A percentile compares a stretch with the other conserved stretches of the same genome.
phyloP scores from a whole-genome alignment of 306 rosid species.

The Argentina anserina region DNA sequence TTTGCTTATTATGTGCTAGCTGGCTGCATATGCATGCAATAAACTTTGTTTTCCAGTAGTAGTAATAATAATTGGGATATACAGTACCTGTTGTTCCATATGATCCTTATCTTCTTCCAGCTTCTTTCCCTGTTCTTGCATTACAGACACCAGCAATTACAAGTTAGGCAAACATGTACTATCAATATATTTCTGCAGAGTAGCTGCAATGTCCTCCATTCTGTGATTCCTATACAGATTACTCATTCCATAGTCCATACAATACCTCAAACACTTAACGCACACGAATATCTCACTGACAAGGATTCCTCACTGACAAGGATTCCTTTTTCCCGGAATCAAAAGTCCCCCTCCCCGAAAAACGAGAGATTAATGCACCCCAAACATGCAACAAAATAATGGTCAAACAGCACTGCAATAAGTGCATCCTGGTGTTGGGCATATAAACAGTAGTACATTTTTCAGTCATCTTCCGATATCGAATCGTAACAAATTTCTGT shows the following conservation, averaged over 20 bases:
- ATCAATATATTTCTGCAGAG: background rate
- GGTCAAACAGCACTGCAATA: background rate
- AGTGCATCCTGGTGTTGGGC: background rate
- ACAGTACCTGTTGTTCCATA: conserved; percentile 21
- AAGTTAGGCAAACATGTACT: background rate
- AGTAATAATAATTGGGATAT: background rate
- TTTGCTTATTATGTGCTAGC: background rate
- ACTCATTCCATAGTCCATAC: background rate
- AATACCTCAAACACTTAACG: background rate
- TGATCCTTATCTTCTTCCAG: conserved; percentile 8
- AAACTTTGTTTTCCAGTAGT: background rate
- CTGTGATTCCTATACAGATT: background rate
- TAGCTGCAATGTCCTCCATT: background rate
- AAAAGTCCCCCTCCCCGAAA: background rate
- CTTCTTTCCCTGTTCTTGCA: conserved; percentile 20
- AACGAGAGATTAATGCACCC: background rate
- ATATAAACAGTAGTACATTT: background rate
- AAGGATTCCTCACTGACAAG: background rate
- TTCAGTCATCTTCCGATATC: background rate
- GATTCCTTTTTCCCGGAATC: background rate
- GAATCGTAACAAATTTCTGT: background rate
- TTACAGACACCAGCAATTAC: background rate
- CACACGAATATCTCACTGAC: background rate
- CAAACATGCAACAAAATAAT: background rate
- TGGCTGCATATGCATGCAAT: background rate